Conservation (phyloP, 441 rosid genomes). For the Erodium moschatum region DNA sequence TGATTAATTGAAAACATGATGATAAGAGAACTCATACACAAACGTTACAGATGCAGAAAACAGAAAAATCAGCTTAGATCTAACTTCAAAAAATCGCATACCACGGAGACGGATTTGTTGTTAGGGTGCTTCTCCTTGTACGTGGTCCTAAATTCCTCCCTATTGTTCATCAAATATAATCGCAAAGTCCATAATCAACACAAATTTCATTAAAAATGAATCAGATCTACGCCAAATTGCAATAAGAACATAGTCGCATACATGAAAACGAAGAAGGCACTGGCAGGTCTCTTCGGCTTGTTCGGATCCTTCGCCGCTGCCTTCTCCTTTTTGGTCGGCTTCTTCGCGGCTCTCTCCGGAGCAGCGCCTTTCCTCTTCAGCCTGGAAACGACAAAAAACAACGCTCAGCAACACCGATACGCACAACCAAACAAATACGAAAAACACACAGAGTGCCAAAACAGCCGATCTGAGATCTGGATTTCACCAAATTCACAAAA, state of each 20-base stretch:
- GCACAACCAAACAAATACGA: background rate
- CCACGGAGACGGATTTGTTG: slow-evolving; percentile 72
- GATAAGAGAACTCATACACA: background rate
- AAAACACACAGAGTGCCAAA: background rate
- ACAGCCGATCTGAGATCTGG: slow-evolving; percentile 11
- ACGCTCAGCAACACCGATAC: too few species aligned
- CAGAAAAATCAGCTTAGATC: background rate
- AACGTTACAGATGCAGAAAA: too few species aligned
- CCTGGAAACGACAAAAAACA: slow-evolving; percentile 22
- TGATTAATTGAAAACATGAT: slow-evolving; percentile 6
- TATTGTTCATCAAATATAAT: slow-evolving; percentile 12
- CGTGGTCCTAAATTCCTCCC: slow-evolving; percentile 65
- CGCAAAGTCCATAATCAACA: background rate
- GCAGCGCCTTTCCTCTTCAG: slow-evolving; percentile 43
- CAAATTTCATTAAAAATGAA: background rate
- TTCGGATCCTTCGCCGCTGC: slow-evolving; percentile 52
- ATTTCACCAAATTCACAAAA: too few species aligned
- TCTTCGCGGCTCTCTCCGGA: slow-evolving; percentile 35
- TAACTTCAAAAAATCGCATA: slow-evolving; percentile 22
- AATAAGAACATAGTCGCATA: slow-evolving; percentile 13
- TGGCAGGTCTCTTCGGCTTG: slow-evolving; percentile 67
- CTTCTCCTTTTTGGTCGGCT: slow-evolving; percentile 25
- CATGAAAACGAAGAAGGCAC: slow-evolving; percentile 71
- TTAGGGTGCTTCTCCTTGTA: slow-evolving; percentile 61
- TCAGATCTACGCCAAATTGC: background rate